Percentiles rank a stretch among this genome's conserved stretches.
These are phyloP conservation scores for Paramecium octaurelia DNA, from an alignment of 73 alveolate genomes.

Conservation along the genomic window DNA sequence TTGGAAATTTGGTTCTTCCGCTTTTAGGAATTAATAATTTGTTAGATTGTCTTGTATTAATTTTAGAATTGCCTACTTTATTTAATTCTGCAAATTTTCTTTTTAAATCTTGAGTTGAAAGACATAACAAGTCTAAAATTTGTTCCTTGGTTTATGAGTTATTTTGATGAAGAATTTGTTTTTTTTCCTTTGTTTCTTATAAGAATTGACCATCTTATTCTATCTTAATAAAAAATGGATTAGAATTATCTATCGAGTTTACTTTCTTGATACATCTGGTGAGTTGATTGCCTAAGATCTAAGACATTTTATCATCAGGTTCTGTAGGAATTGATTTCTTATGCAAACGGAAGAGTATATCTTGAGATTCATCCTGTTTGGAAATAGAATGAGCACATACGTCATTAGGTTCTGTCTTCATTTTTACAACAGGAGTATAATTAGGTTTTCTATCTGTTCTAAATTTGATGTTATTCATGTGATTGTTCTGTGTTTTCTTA, in stretches of 20 bases:
- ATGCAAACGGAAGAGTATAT: neutral
- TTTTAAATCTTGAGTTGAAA: neutral
- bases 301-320: neutral
- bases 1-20: neutral
- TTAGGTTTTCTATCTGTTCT: neutral
- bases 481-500: neutral
- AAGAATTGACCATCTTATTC: neutral
- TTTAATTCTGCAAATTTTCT: neutral
- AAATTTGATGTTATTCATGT: neutral
- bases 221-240: neutral
- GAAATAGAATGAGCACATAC: neutral
- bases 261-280: neutral
- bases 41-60: neutral
- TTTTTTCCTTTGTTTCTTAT: neutral
- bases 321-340: neutral
- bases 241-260: neutral
- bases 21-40: neutral
- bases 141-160: neutral
- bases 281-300: neutral
- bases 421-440: slow-evolving; percentile 6
- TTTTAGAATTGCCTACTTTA: neutral
- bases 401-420: slow-evolving; percentile 42
- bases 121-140: neutral
- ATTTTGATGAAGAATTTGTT: neutral
- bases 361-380: slow-evolving; percentile 18